Evolutionary conservation across 352 stramenopile genomes (phyloP), one percentile per base, ranked within the genome.

Genomic region (Pythium graminicola): DNA sequence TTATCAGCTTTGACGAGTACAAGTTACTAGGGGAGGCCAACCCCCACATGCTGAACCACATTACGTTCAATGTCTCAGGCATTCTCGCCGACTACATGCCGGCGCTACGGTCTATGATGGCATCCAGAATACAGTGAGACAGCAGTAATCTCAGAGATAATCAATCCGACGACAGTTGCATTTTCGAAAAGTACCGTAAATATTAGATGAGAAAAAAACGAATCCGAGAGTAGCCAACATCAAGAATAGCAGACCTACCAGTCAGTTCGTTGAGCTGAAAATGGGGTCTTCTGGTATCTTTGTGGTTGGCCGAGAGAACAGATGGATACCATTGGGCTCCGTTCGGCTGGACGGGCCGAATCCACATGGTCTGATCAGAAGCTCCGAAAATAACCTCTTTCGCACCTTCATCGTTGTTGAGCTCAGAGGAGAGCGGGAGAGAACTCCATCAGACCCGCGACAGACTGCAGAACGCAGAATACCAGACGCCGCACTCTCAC

Each of bases 1-100:
- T 84, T 57, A 81, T 91, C 47, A 85, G 72, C 66, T 85, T 82
- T 49, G 74, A 89, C 40, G 76, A 87, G 62, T 91, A 85, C 64
- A 57, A 61, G 8, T 59, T 72, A 39, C 67, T 91, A 45, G 80
- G 64, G 5, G 65, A 72, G 32, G 63, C 64, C 44, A 88, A 82
- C 47, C 69, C 82, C 51, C 71, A 85, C 47, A 91, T 86, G 77
- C 68, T 89, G 47, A 85, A 82, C 58, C 81, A 89, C 60, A 68
- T 91, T 36, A 88, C 77, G 28, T 81, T 91, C 69, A 91, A 89
- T 60, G 72, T 91, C 26, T 85, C 77, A 29, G 72, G 57, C 33
- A 76, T 89, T 53, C 81, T 86, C 53, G 63, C 66, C 47, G 78
- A 87, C 54, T 89, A 85, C 63, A 85, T 89, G 75, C 75, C 75